Conservation (phyloP, 768 basidiomycete genomes). For the Glaciozyma martinii region DNA sequence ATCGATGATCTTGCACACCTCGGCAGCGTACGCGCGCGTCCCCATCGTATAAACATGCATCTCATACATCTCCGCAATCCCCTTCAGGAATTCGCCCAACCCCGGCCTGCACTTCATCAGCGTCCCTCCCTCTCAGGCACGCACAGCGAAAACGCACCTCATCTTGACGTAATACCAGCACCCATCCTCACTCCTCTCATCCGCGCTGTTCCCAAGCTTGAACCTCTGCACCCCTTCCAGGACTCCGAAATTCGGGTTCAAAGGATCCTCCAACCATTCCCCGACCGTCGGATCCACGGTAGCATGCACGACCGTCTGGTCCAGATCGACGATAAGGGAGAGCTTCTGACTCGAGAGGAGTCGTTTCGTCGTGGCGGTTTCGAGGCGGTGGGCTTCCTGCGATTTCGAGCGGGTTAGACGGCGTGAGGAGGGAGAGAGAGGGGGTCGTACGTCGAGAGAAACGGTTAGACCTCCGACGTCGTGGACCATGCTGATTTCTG, state of each 20-base stretch:
- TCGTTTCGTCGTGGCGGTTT: conserved; percentile 67
- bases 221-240: conserved; percentile 85
- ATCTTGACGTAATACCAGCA: conserved; percentile 98
- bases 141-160: conserved; percentile 50
- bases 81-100: conserved; percentile 63
- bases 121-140: neutral
- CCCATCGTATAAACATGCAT: conserved; percentile 99
- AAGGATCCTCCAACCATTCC: conserved; percentile 80
- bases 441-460: conserved; percentile 10
- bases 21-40: conserved; percentile 88
- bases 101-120: conserved; percentile 11
- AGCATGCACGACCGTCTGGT: conserved; percentile 97
- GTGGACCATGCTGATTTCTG: conserved; percentile 89
- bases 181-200: conserved; percentile 54
- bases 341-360: conserved; percentile 68
- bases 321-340: conserved; percentile 93
- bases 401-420: neutral
- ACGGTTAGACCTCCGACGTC: conserved; percentile 47
- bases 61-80: conserved; percentile 71
- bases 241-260: conserved; percentile 88
- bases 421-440: neutral
- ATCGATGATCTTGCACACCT: conserved; percentile 90
- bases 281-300: conserved; percentile 97
- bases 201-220: conserved; percentile 64
- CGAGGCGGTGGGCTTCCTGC: conserved; percentile 76